Evolutionary conservation across 2,329 filamentous ascomycete genomes (phyloP), one percentile per base, ranked within the genome.

Genomic region (Colletotrichum simmondsii): DNA sequence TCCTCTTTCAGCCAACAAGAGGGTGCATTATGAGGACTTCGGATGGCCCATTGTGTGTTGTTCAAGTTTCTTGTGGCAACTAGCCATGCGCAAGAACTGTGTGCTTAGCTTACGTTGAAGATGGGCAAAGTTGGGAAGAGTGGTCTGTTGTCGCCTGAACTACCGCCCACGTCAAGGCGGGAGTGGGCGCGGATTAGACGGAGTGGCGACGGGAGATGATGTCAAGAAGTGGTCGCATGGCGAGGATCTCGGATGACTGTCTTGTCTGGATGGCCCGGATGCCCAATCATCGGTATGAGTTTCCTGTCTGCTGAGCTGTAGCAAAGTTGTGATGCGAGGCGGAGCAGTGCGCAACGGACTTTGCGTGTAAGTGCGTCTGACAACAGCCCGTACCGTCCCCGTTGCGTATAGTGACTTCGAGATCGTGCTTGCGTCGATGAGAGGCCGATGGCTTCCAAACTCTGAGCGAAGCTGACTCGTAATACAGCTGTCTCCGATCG

Each of bases 121-220:
- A 62, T 14, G 49, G 35, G 49, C 68, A 67, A 28, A 71, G 68
- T 71, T 71, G 57, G 14, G 42, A 57, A 52, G 19, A n/a, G 42
- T 42, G 14, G 35, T 52, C 22, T 53, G 46, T 19, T 66, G 35
- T 64, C 56, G 53, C 54, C 68, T 61, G 63, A 71, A 67, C 68
- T 71, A 28, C 56, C 19, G 56, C 30, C 24, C 26, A 49, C 6
- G 46, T 56, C 49, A 24, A 46, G 5, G 46, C 32, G 22, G 63
- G 63, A 60, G 62, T 28, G 11, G n/a, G 28, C 63, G 68, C 35
- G 64, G 32, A 68, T 71, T 71, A 57, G 68, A 62, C 28, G 56
- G 42, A 30, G 35, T 32, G 52, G 49, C 49, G 14, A 30, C 26
- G 57, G 67, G 49, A 60, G 26, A 5, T 14, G 56, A 67, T 61